Base-by-base conservation (phyloP, 495 filamentous ascomycete genomes). In the Lophium mytilinum region DNA sequence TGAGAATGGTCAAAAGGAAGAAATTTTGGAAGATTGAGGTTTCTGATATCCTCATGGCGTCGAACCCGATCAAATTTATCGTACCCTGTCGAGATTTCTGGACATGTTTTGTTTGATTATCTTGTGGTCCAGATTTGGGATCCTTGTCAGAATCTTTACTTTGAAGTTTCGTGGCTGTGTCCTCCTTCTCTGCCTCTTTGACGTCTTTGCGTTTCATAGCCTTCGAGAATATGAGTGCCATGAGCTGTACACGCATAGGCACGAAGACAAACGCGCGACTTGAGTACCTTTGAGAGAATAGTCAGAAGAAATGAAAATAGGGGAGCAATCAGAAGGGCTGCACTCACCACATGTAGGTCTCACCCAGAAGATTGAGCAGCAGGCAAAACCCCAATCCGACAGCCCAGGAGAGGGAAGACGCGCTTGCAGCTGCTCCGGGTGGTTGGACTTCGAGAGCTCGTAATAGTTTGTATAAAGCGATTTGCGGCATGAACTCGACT, bases 141-240 rank as follows among this genome's bases (percentile, higher is more conserved):
- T 30, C 6, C 24, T 30, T 30, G 24, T 30, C 24, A 6, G 24
- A 30, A 30, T 30, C 24, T 30, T 6, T 6, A 30, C 24, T 30
- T 30, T 30, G 24, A 6, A 30, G 2, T 30, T 30, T 30, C 24
- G 24, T 30, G 24, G 24, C 24, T 30, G 33, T 12, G 14, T 15
- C 35, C 3, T 10, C 62, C 56, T 76, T 80, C 24, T 58, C 58
- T 11, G 69, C 64, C 37, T 73, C 76, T 63, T 88, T 92, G 24
- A 87, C 81, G 68, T 94, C 87, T 62, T 93, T 94, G 37, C 83
- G 78, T 30, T 84, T 80, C 81, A 89, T 84, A 0, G 87, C 78
- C 67, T 94, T 93, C 40, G 81, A 78, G 58, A 91, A 91, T 9
- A 92, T 78, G 17, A 88, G 71, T 1, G 86, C 81, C 1, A 86